Conservation (phyloP, 2,329 filamentous ascomycete genomes). For the Curvularia sp. region DNA sequence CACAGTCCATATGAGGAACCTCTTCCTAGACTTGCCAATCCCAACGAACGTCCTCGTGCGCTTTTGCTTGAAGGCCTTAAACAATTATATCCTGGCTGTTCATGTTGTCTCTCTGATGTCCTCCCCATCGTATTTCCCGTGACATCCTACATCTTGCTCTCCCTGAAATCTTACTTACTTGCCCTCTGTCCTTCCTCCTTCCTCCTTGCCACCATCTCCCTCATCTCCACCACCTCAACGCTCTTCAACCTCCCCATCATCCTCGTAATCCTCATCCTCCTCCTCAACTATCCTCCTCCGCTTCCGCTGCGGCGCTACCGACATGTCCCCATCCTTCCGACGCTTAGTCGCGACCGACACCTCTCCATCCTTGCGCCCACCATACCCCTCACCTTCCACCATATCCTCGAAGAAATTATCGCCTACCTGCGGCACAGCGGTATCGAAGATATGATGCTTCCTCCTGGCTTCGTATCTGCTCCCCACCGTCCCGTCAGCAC, state of each 20-base stretch:
- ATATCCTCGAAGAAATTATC: slow-evolving; percentile 27
- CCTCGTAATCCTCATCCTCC: not conserved
- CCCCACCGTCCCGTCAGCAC: not conserved
- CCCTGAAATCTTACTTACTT: too few species aligned
- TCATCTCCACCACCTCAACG: not conserved
- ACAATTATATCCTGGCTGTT: not conserved
- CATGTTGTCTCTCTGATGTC: not conserved
- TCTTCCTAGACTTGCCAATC: not conserved
- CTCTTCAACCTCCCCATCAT: not conserved
- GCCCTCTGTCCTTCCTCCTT: too few species aligned
- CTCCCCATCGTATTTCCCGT: not conserved
- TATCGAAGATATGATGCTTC: slow-evolving; percentile 19
- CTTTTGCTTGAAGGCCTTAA: not conserved
- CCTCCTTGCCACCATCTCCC: not conserved
- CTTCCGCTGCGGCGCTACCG: not conserved
- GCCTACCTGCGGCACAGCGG: slow-evolving; percentile 16
- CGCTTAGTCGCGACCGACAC: not conserved
- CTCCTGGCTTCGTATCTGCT: slow-evolving; percentile 2
- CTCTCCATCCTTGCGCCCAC: not conserved
- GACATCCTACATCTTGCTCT: not conserved
- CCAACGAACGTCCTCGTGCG: not conserved
- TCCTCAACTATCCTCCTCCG: not conserved
- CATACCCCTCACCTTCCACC: not conserved
- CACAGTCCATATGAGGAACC: not conserved
- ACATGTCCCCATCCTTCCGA: not conserved